Percentiles rank a stretch among this genome's conserved stretches.
phyloP scores from a whole-genome alignment of 768 basidiomycete species.

The Amylocystis lapponica region DNA sequence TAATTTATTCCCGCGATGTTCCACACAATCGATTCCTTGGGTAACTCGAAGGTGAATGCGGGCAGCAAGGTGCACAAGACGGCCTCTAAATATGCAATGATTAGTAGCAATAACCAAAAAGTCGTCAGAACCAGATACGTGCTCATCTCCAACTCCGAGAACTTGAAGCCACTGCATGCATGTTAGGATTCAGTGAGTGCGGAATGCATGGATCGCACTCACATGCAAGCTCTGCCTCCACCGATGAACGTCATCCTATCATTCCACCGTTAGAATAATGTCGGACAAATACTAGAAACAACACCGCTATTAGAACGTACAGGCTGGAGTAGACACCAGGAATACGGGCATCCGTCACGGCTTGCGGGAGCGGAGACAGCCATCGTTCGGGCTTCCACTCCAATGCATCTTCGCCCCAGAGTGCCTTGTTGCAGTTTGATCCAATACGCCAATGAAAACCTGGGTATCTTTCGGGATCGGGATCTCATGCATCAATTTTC shows the following conservation, averaged over 20 bases:
- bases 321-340: conserved; percentile 29
- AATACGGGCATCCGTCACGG: conserved; percentile 21
- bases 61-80: conserved; percentile 1
- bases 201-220: background rate
- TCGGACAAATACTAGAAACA: too few relatives aligned
- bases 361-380: conserved; percentile 21
- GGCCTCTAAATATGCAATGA: background rate
- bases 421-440: conserved; percentile 28
- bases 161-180: conserved; percentile 13
- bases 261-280: background rate
- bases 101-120: background rate
- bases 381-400: conserved; percentile 42
- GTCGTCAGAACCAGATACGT: background rate
- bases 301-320: conserved; percentile 11
- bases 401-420: conserved; percentile 38
- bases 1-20: conserved; percentile 4
- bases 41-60: conserved; percentile 3
- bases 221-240: conserved; percentile 32
- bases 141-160: conserved; percentile 16
- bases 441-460: conserved; percentile 20
- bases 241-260: conserved; percentile 35
- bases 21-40: conserved; percentile 2
- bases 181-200: background rate
- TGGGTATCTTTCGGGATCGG: conserved; percentile 24
- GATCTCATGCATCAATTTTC: conserved; percentile 18